Conservation (phyloP, 139 green algal species). For the Tetraselmis chui region DNA sequence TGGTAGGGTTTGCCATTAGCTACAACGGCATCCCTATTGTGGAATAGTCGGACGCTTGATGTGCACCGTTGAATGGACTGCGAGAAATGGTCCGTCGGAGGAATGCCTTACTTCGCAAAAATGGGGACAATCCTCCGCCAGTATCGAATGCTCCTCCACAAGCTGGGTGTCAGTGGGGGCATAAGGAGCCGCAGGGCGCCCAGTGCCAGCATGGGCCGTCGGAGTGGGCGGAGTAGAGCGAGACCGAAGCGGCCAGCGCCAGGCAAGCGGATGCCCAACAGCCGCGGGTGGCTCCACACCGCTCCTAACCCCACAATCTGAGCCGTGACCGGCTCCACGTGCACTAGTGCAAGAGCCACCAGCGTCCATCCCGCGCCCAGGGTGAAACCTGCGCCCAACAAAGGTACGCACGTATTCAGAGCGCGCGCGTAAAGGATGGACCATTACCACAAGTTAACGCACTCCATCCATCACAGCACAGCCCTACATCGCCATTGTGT, state of each 20-base stretch:
- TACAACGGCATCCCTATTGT: background rate
- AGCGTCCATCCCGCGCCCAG: background rate
- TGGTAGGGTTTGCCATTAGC: no score
- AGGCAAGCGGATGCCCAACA: background rate
- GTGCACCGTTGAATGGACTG: background rate
- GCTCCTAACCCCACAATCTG: background rate
- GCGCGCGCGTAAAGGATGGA: no score
- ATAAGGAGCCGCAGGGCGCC: conserved; percentile 2
- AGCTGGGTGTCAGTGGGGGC: background rate
- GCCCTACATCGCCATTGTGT: no score
- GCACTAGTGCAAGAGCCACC: background rate
- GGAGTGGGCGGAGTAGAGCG: conserved; percentile 7
- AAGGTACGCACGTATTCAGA: no score
- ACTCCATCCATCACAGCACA: no score
- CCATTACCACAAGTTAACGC: no score
- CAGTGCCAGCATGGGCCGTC: conserved; percentile 8
- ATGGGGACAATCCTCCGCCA: conserved; percentile 24
- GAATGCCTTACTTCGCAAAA: background rate
- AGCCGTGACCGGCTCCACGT: background rate
- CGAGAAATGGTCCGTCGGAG: no score
- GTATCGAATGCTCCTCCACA: conserved; percentile 26
- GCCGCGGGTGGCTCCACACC: background rate
- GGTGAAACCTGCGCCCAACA: background rate
- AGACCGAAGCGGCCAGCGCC: background rate
- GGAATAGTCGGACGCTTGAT: background rate